phyloP scores from a whole-genome alignment of 2,329 filamentous ascomycete species.

The Alternaria arbusti region DNA sequence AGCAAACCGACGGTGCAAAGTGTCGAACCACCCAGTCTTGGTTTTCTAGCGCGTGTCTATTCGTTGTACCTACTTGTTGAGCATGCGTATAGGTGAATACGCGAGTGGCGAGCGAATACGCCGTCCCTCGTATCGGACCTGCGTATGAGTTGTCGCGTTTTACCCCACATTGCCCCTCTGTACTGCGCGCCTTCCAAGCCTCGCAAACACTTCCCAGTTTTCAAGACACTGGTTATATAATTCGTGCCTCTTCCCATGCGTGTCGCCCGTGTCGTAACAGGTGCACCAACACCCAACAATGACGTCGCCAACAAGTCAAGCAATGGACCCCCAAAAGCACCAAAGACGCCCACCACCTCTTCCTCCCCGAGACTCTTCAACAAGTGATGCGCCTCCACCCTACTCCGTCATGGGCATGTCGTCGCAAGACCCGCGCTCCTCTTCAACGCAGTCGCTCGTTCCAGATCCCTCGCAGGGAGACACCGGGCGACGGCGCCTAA shows the following conservation, averaged over 20 bases:
- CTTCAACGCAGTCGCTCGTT: constrained; percentile 55
- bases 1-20: background rate
- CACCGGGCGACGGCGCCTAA: constrained; percentile 61
- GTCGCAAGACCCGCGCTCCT: constrained; percentile 52
- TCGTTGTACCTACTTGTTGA: background rate
- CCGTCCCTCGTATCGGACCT: background rate
- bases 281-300: constrained; percentile 18
- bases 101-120: background rate
- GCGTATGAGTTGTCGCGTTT: background rate
- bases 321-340: constrained; percentile 9
- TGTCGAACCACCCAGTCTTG: background rate
- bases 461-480: constrained; percentile 43
- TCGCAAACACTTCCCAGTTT: background rate
- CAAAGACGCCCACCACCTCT: constrained; percentile 35
- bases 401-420: constrained; percentile 34
- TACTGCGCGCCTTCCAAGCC: background rate
- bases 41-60: background rate
- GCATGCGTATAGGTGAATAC: background rate
- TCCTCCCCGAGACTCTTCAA: constrained; percentile 34
- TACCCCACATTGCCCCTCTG: constrained; percentile 12
- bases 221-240: background rate
- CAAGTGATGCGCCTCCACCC: constrained; percentile 20
- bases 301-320: constrained; percentile 23
- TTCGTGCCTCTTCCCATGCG: constrained; percentile 6
- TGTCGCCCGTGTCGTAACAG: constrained; percentile 3